Percentiles rank a stretch among this genome's conserved stretches.
Evolutionary conservation across 169 alveolate genomes (phyloP).

Genomic region (Babesia caballi): DNA sequence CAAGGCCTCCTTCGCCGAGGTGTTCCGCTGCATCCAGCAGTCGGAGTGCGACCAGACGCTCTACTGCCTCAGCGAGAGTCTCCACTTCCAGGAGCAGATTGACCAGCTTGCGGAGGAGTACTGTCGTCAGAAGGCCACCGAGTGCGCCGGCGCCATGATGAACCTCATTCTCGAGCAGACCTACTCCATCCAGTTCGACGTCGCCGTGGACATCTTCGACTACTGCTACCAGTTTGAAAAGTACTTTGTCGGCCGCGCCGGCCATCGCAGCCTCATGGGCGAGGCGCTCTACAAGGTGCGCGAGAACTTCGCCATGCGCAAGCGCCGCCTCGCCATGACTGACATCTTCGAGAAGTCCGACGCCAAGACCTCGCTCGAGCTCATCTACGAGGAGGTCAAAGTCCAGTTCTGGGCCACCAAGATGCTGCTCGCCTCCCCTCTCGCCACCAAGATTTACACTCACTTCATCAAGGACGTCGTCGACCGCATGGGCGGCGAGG

Average conservation of each 20-base stretch:
- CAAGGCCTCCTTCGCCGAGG: slow-evolving; percentile 79
- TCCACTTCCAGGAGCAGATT: slow-evolving; percentile 71
- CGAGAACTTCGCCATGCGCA: slow-evolving; percentile 73
- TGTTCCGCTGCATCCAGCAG: slow-evolving; percentile 69
- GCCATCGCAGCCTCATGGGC: slow-evolving; percentile 71
- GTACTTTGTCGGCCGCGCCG: slow-evolving; percentile 73
- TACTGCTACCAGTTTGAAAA: slow-evolving; percentile 80
- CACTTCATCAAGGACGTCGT: slow-evolving; percentile 79
- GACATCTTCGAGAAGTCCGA: slow-evolving; percentile 72
- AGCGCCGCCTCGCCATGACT: slow-evolving; percentile 72
- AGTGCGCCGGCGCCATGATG: slow-evolving; percentile 81
- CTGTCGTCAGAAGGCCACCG: slow-evolving; percentile 80
- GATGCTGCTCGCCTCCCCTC: slow-evolving; percentile 81
- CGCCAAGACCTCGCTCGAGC: slow-evolving; percentile 71
- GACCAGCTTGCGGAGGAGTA: slow-evolving; percentile 76
- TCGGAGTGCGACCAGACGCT: slow-evolving; percentile 68
- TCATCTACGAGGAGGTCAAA: slow-evolving; percentile 80
- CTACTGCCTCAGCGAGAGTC: slow-evolving; percentile 69
- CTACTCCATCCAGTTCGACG: slow-evolving; percentile 84
- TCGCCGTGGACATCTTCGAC: slow-evolving; percentile 81
- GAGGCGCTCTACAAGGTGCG: slow-evolving; percentile 68
- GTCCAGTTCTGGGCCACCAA: slow-evolving; percentile 85
- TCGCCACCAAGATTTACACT: slow-evolving; percentile 80
- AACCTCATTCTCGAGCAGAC: slow-evolving; percentile 85
- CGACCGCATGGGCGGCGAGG: slow-evolving; percentile 26